These are phyloP conservation scores for Cardamine occulta DNA, from an alignment of 345 rosid species.

Conservation along the genomic window DNA sequence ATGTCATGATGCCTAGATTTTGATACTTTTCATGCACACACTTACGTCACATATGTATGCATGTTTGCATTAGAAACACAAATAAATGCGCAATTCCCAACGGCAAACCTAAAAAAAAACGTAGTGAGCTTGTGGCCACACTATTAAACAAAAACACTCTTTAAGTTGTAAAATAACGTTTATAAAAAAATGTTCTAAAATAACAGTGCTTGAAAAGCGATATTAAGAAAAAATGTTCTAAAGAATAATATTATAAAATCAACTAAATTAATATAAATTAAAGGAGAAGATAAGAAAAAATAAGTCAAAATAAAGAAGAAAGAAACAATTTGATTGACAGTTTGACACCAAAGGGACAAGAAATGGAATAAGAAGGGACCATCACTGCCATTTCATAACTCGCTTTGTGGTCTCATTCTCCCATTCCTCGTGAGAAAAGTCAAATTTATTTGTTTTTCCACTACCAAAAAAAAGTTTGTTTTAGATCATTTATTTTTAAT, in stretches of 20 bases:
- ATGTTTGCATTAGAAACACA: constrained; percentile 7
- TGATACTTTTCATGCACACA: constrained; percentile 14
- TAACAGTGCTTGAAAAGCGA: constrained; percentile 18
- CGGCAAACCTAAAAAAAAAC: constrained; percentile 16
- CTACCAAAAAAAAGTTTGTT: too few relatives aligned
- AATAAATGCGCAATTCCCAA: constrained; percentile 15
- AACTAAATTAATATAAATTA: not conserved
- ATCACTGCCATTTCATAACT: constrained; percentile 42
- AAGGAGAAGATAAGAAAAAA: constrained; percentile 14
- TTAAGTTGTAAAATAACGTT: not conserved
- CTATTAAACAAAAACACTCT: not conserved
- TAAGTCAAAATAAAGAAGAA: constrained; percentile 23
- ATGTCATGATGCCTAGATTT: constrained; percentile 21
- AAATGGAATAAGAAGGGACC: constrained; percentile 49
- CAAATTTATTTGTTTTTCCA: constrained; percentile 27
- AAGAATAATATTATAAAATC: not conserved
- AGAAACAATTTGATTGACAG: constrained; percentile 39
- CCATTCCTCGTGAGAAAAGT: constrained; percentile 27
- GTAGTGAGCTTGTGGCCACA: constrained; percentile 37
- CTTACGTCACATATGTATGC: not conserved
- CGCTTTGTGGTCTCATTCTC: constrained; percentile 42
- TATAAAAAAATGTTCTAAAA: constrained; percentile 12
- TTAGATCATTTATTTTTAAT: too few relatives aligned
- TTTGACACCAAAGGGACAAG: constrained; percentile 41
- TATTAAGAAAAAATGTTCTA: not conserved